Conservation (phyloP, 768 basidiomycete genomes). For the Rickenella mellea region DNA sequence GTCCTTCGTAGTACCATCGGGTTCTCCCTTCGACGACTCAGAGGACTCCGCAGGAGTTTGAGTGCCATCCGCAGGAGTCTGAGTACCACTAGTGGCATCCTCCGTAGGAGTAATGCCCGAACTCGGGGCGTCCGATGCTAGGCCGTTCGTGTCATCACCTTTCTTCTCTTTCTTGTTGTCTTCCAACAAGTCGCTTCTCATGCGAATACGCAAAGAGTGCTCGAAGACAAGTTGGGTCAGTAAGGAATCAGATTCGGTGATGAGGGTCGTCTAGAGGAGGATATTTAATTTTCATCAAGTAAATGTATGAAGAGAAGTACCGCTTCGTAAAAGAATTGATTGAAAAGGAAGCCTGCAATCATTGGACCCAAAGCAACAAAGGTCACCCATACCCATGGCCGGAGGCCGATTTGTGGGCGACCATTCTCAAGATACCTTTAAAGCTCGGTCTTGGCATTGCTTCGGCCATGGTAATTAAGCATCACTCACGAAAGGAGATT, state of each 20-base stretch:
- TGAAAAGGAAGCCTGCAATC: background rate
- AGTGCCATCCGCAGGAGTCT: background rate
- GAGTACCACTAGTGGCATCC: background rate
- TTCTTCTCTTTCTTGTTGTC: background rate
- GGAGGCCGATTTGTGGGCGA: background rate
- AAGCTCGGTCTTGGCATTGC: background rate
- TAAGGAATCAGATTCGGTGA: background rate
- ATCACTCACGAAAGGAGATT: background rate
- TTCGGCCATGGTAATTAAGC: background rate
- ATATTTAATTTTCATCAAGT: constrained; percentile 10
- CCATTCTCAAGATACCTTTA: background rate
- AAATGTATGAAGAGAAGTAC: background rate
- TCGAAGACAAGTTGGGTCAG: background rate
- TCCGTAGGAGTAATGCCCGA: background rate
- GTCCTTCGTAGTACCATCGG: background rate
- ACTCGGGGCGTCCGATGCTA: no score
- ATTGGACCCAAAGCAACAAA: background rate
- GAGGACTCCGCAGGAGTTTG: background rate
- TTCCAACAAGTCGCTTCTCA: background rate
- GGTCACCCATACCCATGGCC: background rate
- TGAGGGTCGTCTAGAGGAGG: background rate
- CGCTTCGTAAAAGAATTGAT: background rate
- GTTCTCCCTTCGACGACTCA: background rate
- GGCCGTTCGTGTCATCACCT: no score
- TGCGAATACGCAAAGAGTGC: background rate